Base-by-base conservation (phyloP, 257 asterid species). In the Lantana camara region DNA sequence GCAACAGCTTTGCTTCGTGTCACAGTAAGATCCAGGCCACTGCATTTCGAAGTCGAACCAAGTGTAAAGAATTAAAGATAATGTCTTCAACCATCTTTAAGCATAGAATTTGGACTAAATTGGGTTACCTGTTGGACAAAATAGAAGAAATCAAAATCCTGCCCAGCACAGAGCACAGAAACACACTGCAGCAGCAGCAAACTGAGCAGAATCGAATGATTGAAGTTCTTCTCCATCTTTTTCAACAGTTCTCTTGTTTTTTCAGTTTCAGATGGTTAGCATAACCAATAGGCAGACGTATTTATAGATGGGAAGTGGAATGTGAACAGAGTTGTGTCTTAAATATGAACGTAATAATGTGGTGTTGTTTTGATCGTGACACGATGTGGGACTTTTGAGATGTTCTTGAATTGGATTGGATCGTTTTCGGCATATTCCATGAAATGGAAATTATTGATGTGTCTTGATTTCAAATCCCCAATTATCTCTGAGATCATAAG, bases 1-100 rank as follows among this genome's bases (percentile, higher is more conserved):
- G 69, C 97, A 90, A 68, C 97, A 90, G 37, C 95, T 85, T 53
- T 77, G 73, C 38, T 75, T 79, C 9, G 92, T 77, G 58, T 87
- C 95, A 11, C 97, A 90, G 23, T 76, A 87, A 1, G 97, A 87
- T 20, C 93, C 96, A 34, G 97, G 95, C 97, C 97, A 87, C 95
- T 87, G 65, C 62, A 69, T 27, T 53, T 27, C 37, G 9, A 27
- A 14, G n/a, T 9, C 37, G 7, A 57, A 66, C 12, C 5, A 11
- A 35, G 7, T 35, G 40, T 35, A 38, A 5, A 38, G 3, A 5
- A 41, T 3, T 27, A n/a, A n/a, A n/a, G n/a, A n/a, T n/a, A n/a
- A n/a, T n/a, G n/a, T n/a, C n/a, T n/a, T n/a, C n/a, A n/a, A n/a
- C n/a, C n/a, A n/a, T n/a, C n/a, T n/a, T n/a, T n/a, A n/a, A n/a